Evolutionary conservation across 1,284 basidiomycete genomes (phyloP), one percentile per base, ranked within the genome.

Genomic region (Lentinus polychrous): DNA sequence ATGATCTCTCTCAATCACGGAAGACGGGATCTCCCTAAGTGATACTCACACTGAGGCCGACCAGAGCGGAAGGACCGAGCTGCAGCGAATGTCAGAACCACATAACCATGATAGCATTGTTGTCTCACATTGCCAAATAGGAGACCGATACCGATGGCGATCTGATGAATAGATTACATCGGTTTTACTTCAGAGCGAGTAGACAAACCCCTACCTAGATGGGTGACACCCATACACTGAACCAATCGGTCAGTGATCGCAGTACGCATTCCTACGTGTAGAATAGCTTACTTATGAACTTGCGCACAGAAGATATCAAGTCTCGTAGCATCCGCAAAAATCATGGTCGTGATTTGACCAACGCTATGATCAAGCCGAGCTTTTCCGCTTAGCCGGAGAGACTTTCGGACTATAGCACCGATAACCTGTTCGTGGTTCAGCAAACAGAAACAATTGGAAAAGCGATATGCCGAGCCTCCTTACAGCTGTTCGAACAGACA

Each of bases 301-400:
- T 70, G 74, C 1, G 63, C 66, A 22, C 66, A 60, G 49, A 75
- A 72, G 2, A 67, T 54, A 52, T 83, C 79, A 15, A 83, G 59
- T 42, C 77, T 66, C 7, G 74, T 69, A 1, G 78, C 63, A 57
- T 86, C 83, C 22, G 82, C 74, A 2, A 78, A 79, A 20, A 86
- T 82, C 73, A 86, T 79, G 0, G 83, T 86, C 6, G 81, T 86
- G 47, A 87, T 79, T 58, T 87, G 74, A 1, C 83, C 83, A 17
- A 77, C 76, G 31, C 72, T 76, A 52, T 85, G 75, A 50, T 80
- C 67, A 56, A 74, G 62, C 11, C 86, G 71, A 17, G 79, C 78
- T 41, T 80, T 76, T 8, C 81, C 81, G 27, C 80, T 84, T 6
- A 91, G 69, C 18, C 81, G 75, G 22, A 89, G 68, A 1, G 84